phyloP scores from a whole-genome alignment of 208 protist genomes.

The Balamuthia mandrillaris region DNA sequence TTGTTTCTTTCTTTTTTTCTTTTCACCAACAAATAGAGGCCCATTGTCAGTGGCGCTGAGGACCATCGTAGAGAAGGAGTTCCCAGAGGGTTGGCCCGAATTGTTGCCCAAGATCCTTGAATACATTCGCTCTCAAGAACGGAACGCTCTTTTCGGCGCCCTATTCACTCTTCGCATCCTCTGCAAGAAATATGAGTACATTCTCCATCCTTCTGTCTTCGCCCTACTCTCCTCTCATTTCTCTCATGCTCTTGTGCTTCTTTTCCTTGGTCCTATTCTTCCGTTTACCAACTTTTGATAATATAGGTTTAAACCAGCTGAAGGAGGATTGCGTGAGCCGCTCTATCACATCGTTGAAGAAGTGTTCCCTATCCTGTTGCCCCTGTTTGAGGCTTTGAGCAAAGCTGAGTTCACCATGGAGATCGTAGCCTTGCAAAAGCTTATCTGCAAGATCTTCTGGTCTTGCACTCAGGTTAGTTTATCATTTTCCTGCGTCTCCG shows the following conservation, averaged over 20 bases:
- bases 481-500: background rate
- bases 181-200: slow-evolving; percentile 26
- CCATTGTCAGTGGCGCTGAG: background rate
- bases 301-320: background rate
- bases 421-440: background rate
- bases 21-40: background rate
- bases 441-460: slow-evolving; percentile 25
- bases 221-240: no score
- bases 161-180: slow-evolving; percentile 8
- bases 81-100: background rate
- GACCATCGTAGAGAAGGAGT: background rate
- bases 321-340: slow-evolving; percentile 11
- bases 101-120: background rate
- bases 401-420: background rate
- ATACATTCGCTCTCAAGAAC: background rate
- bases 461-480: background rate
- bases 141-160: background rate
- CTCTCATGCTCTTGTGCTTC: no score
- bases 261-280: no score
- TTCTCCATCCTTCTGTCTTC: no score
- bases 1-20: background rate
- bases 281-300: no score
- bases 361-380: background rate
- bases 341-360: slow-evolving; percentile 8
- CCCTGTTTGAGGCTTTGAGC: background rate